Evolutionary conservation across 2,329 filamentous ascomycete genomes (phyloP).

Genomic region (Emericellopsis atlantica): DNA sequence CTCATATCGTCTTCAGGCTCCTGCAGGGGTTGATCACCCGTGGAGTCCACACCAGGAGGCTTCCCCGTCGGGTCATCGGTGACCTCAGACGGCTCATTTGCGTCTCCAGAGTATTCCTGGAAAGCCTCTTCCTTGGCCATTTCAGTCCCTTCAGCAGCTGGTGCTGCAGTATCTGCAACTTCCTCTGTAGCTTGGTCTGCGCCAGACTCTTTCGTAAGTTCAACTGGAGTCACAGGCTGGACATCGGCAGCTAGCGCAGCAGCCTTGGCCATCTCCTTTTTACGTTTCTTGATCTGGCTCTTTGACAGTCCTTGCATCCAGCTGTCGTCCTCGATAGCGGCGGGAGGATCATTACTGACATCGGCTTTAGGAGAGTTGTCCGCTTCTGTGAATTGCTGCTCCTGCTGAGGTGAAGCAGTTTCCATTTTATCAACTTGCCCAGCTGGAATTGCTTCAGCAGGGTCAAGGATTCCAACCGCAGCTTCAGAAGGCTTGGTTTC

Average conservation of each 20-base stretch:
- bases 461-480: no score
- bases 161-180: not conserved
- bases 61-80: no score
- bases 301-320: constrained; percentile 13
- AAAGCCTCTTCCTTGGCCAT: not conserved
- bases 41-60: no score
- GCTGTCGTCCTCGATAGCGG: not conserved
- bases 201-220: not conserved
- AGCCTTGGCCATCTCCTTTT: constrained; percentile 11
- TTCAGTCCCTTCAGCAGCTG: not conserved
- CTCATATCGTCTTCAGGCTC: not conserved
- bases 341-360: no score
- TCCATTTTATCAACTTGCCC: no score
- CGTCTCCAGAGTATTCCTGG: no score
- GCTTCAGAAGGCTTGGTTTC: no score
- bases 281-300: constrained; percentile 21
- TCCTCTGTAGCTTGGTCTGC: not conserved
- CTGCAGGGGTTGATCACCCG: not conserved
- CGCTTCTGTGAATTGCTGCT: no score
- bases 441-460: no score
- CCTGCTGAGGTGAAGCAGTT: no score
- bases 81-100: no score
- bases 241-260: not conserved
- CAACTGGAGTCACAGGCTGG: not conserved
- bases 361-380: no score